Percentiles rank a stretch among this genome's conserved stretches.
These are phyloP conservation scores for Populus tomentosa DNA, from an alignment of 441 rosid genomes.

Conservation along the genomic window DNA sequence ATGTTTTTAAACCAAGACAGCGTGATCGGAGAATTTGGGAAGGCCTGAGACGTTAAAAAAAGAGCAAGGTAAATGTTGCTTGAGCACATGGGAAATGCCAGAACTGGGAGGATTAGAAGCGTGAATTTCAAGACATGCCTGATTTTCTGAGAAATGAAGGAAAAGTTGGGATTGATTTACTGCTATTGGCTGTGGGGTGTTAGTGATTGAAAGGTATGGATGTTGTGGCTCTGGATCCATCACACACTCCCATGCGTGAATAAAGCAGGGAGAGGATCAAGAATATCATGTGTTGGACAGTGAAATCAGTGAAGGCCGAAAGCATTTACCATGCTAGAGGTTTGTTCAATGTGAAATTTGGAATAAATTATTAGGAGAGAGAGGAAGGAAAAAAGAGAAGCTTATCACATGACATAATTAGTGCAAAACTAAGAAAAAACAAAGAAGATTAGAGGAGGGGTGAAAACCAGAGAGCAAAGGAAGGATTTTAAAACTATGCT, in stretches of 20 bases:
- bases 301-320: neutral
- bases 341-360: neutral
- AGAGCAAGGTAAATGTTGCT: neutral
- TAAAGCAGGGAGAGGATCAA: neutral
- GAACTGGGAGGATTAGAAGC: neutral
- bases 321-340: neutral
- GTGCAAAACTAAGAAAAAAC: neutral
- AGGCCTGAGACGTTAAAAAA: conserved; percentile 12
- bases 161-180: neutral
- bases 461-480: neutral
- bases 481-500: neutral
- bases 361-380: neutral
- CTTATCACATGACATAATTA: neutral
- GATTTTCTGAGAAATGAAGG: neutral
- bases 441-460: neutral
- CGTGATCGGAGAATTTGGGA: neutral
- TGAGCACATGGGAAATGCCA: conserved; percentile 25
- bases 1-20: neutral
- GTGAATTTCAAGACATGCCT: neutral
- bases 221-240: neutral
- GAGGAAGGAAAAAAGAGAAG: neutral
- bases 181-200: conserved; percentile 9
- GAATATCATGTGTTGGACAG: conserved; percentile 11
- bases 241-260: neutral
- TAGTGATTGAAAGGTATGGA: neutral